phyloP scores from a whole-genome alignment of 768 basidiomycete species.

The Pisolithus tinctorius region DNA sequence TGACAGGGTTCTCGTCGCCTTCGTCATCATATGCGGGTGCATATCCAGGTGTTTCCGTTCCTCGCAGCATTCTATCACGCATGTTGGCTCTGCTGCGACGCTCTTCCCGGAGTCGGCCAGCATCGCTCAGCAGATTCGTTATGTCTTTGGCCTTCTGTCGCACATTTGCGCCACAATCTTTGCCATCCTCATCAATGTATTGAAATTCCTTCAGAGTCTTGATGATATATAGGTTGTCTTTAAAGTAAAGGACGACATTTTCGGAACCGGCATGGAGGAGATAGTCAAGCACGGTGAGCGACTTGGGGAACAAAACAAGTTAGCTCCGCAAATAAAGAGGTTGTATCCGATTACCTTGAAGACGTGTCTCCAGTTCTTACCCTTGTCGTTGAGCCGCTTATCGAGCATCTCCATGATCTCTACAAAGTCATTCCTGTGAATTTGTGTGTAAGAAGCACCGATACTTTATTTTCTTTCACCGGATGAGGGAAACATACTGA shows the following conservation, averaged over 20 bases:
- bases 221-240: slow-evolving; percentile 94
- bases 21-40: slow-evolving; percentile 32
- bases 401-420: slow-evolving; percentile 99
- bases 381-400: slow-evolving; percentile 97
- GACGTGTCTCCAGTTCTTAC: slow-evolving; percentile 99
- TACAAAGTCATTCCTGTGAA: slow-evolving; percentile 79
- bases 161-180: slow-evolving; percentile 98
- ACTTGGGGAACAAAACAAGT: slow-evolving; percentile 34
- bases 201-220: slow-evolving; percentile 99
- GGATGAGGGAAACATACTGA: slow-evolving; percentile 55
- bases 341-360: slow-evolving; percentile 65
- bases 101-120: slow-evolving; percentile 78
- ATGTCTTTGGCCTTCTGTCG: slow-evolving; percentile 98
- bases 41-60: slow-evolving; percentile 40
- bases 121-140: slow-evolving; percentile 86
- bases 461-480: not conserved
- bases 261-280: slow-evolving; percentile 94
- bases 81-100: slow-evolving; percentile 79
- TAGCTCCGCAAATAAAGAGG: slow-evolving; percentile 1
- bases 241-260: slow-evolving; percentile 98
- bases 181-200: slow-evolving; percentile 88
- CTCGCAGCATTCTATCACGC: slow-evolving; percentile 90
- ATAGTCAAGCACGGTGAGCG: slow-evolving; percentile 92
- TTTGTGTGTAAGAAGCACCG: not conserved
- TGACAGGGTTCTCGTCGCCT: slow-evolving; percentile 4